Base-by-base conservation (phyloP, 2,329 filamentous ascomycete species). In the Xylariaceae sp. region DNA sequence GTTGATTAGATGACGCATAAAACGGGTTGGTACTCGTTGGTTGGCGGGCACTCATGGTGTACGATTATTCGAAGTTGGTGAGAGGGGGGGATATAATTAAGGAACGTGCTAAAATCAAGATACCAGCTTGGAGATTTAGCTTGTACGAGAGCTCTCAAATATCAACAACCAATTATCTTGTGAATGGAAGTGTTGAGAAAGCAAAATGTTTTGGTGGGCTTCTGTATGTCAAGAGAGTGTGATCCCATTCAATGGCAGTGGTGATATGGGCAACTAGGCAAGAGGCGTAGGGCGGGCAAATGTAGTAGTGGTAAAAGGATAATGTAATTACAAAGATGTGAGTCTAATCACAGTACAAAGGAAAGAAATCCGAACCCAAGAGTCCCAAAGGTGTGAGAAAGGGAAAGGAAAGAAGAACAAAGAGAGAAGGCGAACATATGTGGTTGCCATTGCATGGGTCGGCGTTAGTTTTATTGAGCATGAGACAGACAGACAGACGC, bases 121-220 rank as follows among this genome's bases (percentile, higher is more conserved):
- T 57, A 60, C 65, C 65, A 61, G 66, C 65, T 58, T 58, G 59
- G 52, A 59, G 48, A 17, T 63, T 58, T 40, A 54, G 54, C 34
- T 19, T 48, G 18, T 42, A 41, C 41, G 28, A 34, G 42, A 6
- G 42, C 45, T 46, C n/a, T n/a, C 42, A 34, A 22, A 6, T 42
- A 33, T 33, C 33, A 12, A 39, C 33, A 47, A 52, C 9, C 22
- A 49, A 13, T 14, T 40, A 38, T 44, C 18, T 28, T 14, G 33
- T n/a, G 36, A 40, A 44, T 14, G 18, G 18, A 42, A 47, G 38
- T 6, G 33, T 12, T 12, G 50, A 50, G 22, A 39, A 43, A 48
- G 47, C 39, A 16, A 45, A n/a, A 48, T 31, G 41, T n/a, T 42
- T 31, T 31, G 28, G 40, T 12, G 42, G 17, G n/a, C 31, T 41